Base-by-base conservation (phyloP, 495 filamentous ascomycete species). In the Trichodelitschia bisporula region DNA sequence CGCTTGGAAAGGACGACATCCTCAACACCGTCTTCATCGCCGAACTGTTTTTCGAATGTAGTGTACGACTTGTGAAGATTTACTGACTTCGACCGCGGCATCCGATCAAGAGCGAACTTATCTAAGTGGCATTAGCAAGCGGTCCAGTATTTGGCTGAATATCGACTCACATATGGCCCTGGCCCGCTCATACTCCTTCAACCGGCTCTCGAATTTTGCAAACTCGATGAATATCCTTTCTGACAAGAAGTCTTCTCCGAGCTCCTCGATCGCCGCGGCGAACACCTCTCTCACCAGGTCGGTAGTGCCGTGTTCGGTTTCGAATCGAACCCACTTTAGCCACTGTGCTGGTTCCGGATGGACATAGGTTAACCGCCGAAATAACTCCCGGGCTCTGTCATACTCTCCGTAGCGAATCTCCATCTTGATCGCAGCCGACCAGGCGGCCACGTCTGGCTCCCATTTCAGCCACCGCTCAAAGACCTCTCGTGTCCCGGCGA, bases 401-500 rank as follows among this genome's bases (percentile, higher is more conserved):
- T 70, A 89, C 50, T 97, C 86, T 33, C 66, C 69, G 43, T 95
- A 93, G 28, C 86, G 60, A 57, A 91, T 92, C 56, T 97, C 86
- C 23, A 97, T 48, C 55, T 91, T 91, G 53, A 97, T 91, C 44
- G 93, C 93, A 28, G 82, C 75, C 39, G 65, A 66, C 86, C 86
- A 97, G 1, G 89, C 89, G 20, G 72, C 71, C 61, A 93, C 86
- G 35, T 91, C 79, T 3, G 86, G 86, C 49, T 93, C 76, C 86
- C 86, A 97, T 33, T 74, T 70, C 75, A 95, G 82, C 89, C 89
- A 97, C 26, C 86, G 60, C 55, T 97, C 89, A 48, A 95, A 97
- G 2, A 95, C 79, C 46, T 90, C 79, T 30, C 86, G 61, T 12
- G 82, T 89, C 11, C 86, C 86, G 4, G 83, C 68, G 24, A 97